These are phyloP conservation scores for Shiraia sp. DNA, from an alignment of 2,329 filamentous ascomycete genomes.

Conservation along the genomic window DNA sequence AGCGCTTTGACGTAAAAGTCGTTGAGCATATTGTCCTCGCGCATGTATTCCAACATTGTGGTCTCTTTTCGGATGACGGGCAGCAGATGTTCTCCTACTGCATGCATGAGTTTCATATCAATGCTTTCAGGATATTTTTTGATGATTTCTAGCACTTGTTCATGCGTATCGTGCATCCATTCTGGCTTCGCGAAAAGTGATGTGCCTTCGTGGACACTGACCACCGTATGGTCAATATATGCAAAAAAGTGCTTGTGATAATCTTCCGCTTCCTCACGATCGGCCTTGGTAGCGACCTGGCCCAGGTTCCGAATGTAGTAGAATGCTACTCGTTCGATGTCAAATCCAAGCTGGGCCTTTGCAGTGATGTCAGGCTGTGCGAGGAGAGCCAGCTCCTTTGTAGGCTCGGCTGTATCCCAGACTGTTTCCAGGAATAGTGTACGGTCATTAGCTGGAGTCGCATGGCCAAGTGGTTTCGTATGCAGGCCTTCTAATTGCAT, in stretches of 20 bases:
- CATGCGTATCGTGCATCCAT: conserved; percentile 4
- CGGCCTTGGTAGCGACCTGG: too few relatives aligned
- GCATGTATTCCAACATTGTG: conserved; percentile 1
- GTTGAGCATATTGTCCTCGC: conserved; percentile 8
- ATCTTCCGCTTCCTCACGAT: background rate
- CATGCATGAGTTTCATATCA: conserved; percentile 7
- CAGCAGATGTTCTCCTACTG: conserved; percentile 5
- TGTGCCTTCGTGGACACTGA: too few relatives aligned
- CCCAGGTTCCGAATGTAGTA: too few relatives aligned
- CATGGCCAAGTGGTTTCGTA: background rate
- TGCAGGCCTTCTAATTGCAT: background rate
- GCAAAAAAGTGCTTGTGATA: too few relatives aligned
- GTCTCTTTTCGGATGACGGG: background rate
- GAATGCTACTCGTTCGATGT: too few relatives aligned
- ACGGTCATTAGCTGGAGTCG: background rate
- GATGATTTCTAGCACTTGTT: background rate
- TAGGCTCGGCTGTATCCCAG: background rate
- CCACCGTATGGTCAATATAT: too few relatives aligned
- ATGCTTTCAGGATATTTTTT: background rate
- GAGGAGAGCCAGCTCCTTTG: background rate
- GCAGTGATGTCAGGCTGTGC: background rate
- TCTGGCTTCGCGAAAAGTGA: background rate
- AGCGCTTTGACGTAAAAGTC: conserved; percentile 2
- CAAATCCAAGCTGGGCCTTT: background rate
- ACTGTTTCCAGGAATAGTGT: background rate